Conservation (phyloP, 495 filamentous ascomycete species). For the Aspergillus panamensis region DNA sequence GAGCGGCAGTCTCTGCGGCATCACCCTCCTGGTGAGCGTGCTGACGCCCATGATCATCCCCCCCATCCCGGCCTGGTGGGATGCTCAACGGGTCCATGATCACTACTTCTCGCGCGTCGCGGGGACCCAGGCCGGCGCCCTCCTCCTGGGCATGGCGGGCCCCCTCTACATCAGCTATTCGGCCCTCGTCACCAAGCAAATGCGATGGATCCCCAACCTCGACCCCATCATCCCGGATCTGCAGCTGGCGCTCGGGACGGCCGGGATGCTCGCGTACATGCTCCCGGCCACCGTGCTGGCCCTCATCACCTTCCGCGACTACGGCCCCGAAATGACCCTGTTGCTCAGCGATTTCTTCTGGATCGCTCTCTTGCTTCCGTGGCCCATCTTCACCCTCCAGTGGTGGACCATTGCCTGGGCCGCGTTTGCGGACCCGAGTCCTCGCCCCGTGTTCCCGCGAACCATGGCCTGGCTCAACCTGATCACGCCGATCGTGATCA, state of each 20-base stretch:
- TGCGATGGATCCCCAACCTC: not conserved
- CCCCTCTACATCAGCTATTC: not conserved
- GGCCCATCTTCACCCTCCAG: constrained; percentile 1
- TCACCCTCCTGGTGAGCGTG: not conserved
- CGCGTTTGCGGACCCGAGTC: not conserved
- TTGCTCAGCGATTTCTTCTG: constrained; percentile 5
- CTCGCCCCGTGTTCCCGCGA: not conserved
- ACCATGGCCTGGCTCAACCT: not conserved
- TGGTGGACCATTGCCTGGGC: constrained; percentile 11
- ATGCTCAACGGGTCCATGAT: not conserved
- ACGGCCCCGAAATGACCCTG: constrained; percentile 3
- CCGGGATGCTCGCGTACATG: not conserved
- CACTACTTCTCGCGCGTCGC: not conserved
- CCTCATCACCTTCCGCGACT: constrained; percentile 6
- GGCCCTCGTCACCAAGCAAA: not conserved
- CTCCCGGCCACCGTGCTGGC: not conserved
- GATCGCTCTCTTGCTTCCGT: not conserved
- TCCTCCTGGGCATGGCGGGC: not conserved
- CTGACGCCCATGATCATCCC: not conserved
- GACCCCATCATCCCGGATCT: constrained; percentile 1
- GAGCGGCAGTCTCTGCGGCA: not conserved
- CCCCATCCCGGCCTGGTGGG: not conserved
- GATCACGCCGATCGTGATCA: not conserved
- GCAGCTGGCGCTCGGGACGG: not conserved
- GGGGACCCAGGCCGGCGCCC: not conserved